Evolutionary conservation across 1,284 basidiomycete species (phyloP).

Genomic region (Moesziomyces sp.): DNA sequence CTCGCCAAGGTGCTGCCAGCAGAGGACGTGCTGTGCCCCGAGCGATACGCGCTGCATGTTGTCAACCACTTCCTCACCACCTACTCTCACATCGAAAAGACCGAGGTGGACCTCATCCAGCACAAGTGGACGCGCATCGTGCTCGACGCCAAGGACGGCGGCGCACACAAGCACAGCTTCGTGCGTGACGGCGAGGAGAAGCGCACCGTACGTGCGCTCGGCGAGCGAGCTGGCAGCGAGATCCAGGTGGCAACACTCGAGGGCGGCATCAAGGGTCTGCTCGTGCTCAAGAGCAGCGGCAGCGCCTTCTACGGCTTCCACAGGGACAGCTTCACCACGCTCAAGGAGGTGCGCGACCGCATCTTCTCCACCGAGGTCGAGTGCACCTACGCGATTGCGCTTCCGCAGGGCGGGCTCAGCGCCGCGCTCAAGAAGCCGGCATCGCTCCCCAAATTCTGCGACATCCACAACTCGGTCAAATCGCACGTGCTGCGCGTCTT

Average conservation of each 20-base stretch:
- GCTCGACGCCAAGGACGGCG: constrained; percentile 69
- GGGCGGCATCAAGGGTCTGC: constrained; percentile 52
- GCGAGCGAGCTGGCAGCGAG: constrained; percentile 70
- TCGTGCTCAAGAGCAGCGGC: constrained; percentile 87
- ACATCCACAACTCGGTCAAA: constrained; percentile 73
- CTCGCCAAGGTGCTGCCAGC: constrained; percentile 48
- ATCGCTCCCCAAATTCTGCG: constrained; percentile 61
- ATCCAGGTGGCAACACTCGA: constrained; percentile 49
- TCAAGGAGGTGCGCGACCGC: constrained; percentile 69
- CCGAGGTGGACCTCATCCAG: constrained; percentile 80
- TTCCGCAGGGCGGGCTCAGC: constrained; percentile 36
- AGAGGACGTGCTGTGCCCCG: constrained; percentile 71
- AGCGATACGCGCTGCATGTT: constrained; percentile 87
- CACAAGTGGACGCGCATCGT: constrained; percentile 87
- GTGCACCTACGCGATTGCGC: constrained; percentile 48
- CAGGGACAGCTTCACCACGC: constrained; percentile 87
- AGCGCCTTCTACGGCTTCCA: constrained; percentile 86
- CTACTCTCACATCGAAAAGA: constrained; percentile 79
- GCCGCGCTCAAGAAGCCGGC: constrained; percentile 63
- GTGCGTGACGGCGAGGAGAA: constrained; percentile 90
- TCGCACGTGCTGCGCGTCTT: constrained; percentile 82
- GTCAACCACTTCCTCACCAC: constrained; percentile 84
- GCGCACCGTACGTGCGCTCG: constrained; percentile 76
- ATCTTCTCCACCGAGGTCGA: constrained; percentile 66
- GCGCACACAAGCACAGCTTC: constrained; percentile 82